phyloP scores from a whole-genome alignment of 1,139 yeast genomes.

The Pichia sp. region DNA sequence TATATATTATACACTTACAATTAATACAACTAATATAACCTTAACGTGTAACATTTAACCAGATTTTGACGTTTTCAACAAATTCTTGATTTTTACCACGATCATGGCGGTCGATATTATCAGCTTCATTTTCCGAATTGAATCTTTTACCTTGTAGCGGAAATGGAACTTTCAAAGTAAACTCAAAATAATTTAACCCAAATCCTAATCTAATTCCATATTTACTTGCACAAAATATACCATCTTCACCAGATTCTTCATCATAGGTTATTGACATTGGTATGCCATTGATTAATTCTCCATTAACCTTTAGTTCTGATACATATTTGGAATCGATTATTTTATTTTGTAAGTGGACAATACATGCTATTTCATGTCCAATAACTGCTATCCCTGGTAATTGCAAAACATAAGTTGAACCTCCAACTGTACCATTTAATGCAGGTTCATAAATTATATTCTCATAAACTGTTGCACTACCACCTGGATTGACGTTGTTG shows the following conservation, averaged over 20 bases:
- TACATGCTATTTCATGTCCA: constrained; percentile 24
- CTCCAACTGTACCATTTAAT: constrained; percentile 20
- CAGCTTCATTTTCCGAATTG: constrained; percentile 4
- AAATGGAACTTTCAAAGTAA: constrained; percentile 24
- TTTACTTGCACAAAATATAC: constrained; percentile 25
- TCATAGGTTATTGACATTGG: constrained; percentile 22
- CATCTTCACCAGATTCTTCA: constrained; percentile 15
- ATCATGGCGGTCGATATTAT: constrained; percentile 4
- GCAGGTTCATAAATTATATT: constrained; percentile 21
- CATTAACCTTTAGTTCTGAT: constrained; percentile 24
- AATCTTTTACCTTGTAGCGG: constrained; percentile 13
- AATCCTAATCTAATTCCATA: constrained; percentile 27
- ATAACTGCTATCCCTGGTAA: constrained; percentile 22
- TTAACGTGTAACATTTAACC: constrained; percentile 17
- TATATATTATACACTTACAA: neutral
- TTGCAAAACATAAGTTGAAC: constrained; percentile 20
- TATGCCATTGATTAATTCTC: constrained; percentile 22
- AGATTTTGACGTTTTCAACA: constrained; percentile 21
- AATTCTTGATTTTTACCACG: constrained; percentile 11
- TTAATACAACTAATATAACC: neutral
- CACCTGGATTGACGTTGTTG: neutral
- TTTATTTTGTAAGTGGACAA: constrained; percentile 19
- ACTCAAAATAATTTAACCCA: constrained; percentile 29
- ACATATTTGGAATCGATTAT: constrained; percentile 23
- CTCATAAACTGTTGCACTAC: constrained; percentile 10